Conservation (phyloP, 768 basidiomycete species). For the Suillus spraguei region DNA sequence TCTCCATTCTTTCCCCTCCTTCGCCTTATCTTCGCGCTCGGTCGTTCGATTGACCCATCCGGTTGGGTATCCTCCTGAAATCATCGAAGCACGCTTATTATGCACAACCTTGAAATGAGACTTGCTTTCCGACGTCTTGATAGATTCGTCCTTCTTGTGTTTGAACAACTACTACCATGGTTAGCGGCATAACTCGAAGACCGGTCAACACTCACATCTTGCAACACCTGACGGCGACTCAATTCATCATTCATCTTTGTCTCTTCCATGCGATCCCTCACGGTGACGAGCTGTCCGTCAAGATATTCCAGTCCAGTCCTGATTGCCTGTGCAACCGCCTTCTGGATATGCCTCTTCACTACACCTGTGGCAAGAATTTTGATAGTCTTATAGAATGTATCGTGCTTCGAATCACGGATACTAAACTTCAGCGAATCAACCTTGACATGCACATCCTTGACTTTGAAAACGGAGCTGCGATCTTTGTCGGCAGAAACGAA, state of each 20-base stretch:
- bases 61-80: conserved; percentile 64
- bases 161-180: conserved; percentile 51
- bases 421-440: conserved; percentile 88
- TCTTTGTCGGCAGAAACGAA: conserved; percentile 67
- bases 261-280: conserved; percentile 77
- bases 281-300: conserved; percentile 87
- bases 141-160: conserved; percentile 54
- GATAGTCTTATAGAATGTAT: conserved; percentile 83
- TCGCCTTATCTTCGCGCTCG: conserved; percentile 43
- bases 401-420: conserved; percentile 91
- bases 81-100: conserved; percentile 68
- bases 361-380: conserved; percentile 78
- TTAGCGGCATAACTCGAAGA: conserved; percentile 1
- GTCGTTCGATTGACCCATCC: conserved; percentile 71
- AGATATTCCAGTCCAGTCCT: conserved; percentile 83
- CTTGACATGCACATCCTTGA: conserved; percentile 73
- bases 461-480: conserved; percentile 69
- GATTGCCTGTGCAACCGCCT: conserved; percentile 66
- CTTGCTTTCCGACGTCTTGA: conserved; percentile 42
- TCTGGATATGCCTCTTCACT: conserved; percentile 73
- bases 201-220: conserved; percentile 46
- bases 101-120: conserved; percentile 83
- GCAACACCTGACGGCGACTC: conserved; percentile 53
- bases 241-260: conserved; percentile 49
- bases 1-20: conserved; percentile 52